Evolutionary conservation across 1,284 basidiomycete species (phyloP).

Genomic region (Leccinum brunneo-olivaceum): DNA sequence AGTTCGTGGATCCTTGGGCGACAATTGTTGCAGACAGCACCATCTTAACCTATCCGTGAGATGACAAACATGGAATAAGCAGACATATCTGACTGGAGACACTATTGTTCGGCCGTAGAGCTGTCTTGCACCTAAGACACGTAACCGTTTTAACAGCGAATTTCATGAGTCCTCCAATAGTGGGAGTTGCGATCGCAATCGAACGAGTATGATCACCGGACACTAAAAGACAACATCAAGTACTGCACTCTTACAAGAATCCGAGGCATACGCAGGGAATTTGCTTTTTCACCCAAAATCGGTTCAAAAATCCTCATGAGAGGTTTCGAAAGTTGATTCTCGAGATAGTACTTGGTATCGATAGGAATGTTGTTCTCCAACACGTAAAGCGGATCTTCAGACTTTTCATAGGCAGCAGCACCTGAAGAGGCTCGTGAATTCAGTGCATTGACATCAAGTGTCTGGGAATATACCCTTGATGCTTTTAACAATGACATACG

Average conservation of each 20-base stretch:
- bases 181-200: slow-evolving; percentile 91
- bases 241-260: slow-evolving; percentile 3
- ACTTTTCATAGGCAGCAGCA: slow-evolving; percentile 96
- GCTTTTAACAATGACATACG: slow-evolving; percentile 95
- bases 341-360: slow-evolving; percentile 94
- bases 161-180: slow-evolving; percentile 92
- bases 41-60: slow-evolving; percentile 44
- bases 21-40: slow-evolving; percentile 92
- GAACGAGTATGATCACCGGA: slow-evolving; percentile 90
- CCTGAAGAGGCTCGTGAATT: slow-evolving; percentile 37
- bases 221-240: slow-evolving; percentile 47
- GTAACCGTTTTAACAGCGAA: slow-evolving; percentile 92
- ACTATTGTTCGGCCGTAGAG: slow-evolving; percentile 67
- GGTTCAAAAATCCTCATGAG: slow-evolving; percentile 96
- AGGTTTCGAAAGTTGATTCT: slow-evolving; percentile 94
- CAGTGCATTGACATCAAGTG: not conserved
- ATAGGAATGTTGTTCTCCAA: slow-evolving; percentile 95
- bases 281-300: slow-evolving; percentile 87
- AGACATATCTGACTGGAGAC: slow-evolving; percentile 46
- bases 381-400: slow-evolving; percentile 92
- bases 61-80: not conserved
- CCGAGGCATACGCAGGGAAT: slow-evolving; percentile 62
- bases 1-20: slow-evolving; percentile 77
- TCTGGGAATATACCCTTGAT: slow-evolving; percentile 61
- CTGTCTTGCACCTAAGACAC: slow-evolving; percentile 90